Evolutionary conservation across 148 eudicot species (phyloP).

Genomic region (Cornus suecica): DNA sequence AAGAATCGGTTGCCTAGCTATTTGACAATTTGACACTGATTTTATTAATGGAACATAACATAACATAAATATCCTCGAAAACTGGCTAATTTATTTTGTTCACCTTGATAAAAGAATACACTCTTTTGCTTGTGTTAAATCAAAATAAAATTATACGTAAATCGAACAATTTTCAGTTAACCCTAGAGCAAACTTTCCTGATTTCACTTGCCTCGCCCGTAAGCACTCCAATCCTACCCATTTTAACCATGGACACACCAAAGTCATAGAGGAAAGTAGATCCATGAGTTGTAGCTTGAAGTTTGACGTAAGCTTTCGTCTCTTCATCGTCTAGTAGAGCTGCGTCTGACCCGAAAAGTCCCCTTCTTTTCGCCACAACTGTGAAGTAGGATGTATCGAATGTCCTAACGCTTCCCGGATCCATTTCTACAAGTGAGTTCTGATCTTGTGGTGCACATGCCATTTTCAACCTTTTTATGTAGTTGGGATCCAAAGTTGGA

Average conservation of each 20-base stretch:
- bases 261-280: slow-evolving; percentile 27
- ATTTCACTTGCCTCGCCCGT: slow-evolving; percentile 42
- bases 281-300: slow-evolving; percentile 5
- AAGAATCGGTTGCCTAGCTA: too few relatives aligned
- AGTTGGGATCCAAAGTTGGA: slow-evolving; percentile 25
- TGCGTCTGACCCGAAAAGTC: slow-evolving; percentile 23
- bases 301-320: slow-evolving; percentile 13
- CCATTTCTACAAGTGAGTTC: slow-evolving; percentile 20
- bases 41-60: too few relatives aligned
- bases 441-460: slow-evolving; percentile 15
- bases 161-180: slow-evolving; percentile 16
- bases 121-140: too few relatives aligned
- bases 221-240: slow-evolving; percentile 38
- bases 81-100: too few relatives aligned
- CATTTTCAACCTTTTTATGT: slow-evolving; percentile 11
- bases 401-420: slow-evolving; percentile 25
- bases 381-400: slow-evolving; percentile 23
- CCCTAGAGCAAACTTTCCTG: slow-evolving; percentile 39
- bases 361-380: slow-evolving; percentile 17
- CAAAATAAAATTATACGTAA: too few relatives aligned
- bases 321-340: slow-evolving; percentile 15
- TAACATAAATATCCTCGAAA: too few relatives aligned
- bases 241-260: slow-evolving; percentile 38
- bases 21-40: too few relatives aligned
- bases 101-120: too few relatives aligned